Base-by-base conservation (phyloP, 345 rosid genomes). In the Gossypium mustelinum region DNA sequence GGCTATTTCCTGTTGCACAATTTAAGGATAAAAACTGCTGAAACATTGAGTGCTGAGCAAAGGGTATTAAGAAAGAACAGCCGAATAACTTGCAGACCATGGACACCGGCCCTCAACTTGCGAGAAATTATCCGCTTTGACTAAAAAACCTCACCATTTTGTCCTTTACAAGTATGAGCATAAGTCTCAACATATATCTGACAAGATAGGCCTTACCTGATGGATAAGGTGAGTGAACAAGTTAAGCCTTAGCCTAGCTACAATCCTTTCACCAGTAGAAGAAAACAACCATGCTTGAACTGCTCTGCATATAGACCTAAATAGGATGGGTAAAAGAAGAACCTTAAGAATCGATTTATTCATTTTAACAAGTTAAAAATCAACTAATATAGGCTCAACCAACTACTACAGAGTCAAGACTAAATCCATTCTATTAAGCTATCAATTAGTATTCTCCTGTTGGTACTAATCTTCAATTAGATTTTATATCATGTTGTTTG, bases 231-330 rank as follows among this genome's bases (percentile, higher is more conserved):
- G 90, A 70, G 72, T 79, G 73, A 88, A 88, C 66, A 88, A 79
- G 72, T 76, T 81, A 59, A 81, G 85, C 78, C 92, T 85, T 82
- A 88, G 73, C 39, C 92, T 83, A 67, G 92, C 92, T 63, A 86
- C 92, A 64, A 86, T 88, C 81, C 88, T 85, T 77, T 88, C 92
- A 72, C 92, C 86, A 17, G 87, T 84, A 10, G 88, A 82, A 50
- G 84, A 79, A 82, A 88, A 88, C 24, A 88, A 73, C 92, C 90
- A 88, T 2, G 90, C 74, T 44, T 88, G 89, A 52, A 86, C 66
- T 44, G 89, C 87, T 3, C 90, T 85, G 82, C 89, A 86, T 43
- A 85, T 3, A 20, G 90, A 86, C 63, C 90, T 88, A 56, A 13
- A 77, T 20, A 44, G 76, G 45, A 51, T 10, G 14, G 68, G 54